phyloP scores from a whole-genome alignment of 352 stramenopile species.

The Elongisporangium anandrum region DNA sequence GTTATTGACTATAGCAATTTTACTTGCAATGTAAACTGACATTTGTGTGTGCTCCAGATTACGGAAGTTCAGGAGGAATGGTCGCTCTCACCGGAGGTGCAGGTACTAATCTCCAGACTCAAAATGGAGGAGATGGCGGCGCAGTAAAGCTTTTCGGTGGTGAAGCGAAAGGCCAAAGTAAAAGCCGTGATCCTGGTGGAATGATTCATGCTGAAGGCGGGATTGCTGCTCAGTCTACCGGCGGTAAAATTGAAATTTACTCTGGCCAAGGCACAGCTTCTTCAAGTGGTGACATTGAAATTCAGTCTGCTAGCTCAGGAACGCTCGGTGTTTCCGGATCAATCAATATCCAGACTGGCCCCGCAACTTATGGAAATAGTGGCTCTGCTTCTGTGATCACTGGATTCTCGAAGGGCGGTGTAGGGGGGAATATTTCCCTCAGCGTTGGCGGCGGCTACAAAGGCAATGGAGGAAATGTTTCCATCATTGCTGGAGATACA shows the following conservation, averaged over 20 bases:
- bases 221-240: conserved; percentile 35
- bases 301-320: conserved; percentile 67
- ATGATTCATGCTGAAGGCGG: conserved; percentile 61
- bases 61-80: conserved; percentile 30
- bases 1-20: too few species aligned
- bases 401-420: conserved; percentile 59
- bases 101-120: conserved; percentile 35
- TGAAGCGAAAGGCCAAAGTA: conserved; percentile 44
- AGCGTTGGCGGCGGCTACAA: conserved; percentile 80
- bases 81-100: conserved; percentile 45
- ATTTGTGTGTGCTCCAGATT: conserved; percentile 28
- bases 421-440: conserved; percentile 74
- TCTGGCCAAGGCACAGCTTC: conserved; percentile 37
- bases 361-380: conserved; percentile 57
- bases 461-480: conserved; percentile 78
- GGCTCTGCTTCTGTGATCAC: conserved; percentile 74
- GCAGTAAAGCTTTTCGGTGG: conserved; percentile 46
- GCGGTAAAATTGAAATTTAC: conserved; percentile 59
- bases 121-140: conserved; percentile 62
- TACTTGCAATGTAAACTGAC: too few species aligned
- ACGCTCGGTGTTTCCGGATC: conserved; percentile 77
- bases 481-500: conserved; percentile 60
- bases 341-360: conserved; percentile 67
- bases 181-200: conserved; percentile 41
- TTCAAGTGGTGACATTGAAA: conserved; percentile 63